Evolutionary conservation across 306 rosid genomes (phyloP).

Genomic region (Ceratonia siliqua): DNA sequence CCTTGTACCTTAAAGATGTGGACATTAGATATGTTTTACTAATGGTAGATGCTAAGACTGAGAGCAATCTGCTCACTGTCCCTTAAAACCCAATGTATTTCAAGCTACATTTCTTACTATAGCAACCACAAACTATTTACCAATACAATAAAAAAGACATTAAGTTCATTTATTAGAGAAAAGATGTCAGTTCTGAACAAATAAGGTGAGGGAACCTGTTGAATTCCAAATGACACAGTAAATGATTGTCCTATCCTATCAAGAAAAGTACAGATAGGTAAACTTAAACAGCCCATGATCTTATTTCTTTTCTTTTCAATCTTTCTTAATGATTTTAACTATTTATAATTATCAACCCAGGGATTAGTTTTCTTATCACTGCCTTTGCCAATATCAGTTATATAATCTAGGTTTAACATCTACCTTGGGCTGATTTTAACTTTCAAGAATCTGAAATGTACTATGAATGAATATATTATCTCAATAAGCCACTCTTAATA

Average conservation of each 20-base stretch:
- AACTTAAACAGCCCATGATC: background rate
- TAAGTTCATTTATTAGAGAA: background rate
- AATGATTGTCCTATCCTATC: background rate
- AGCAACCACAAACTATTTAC: background rate
- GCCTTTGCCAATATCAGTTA: background rate
- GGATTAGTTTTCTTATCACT: background rate
- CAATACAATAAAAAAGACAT: background rate
- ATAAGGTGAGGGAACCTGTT: background rate
- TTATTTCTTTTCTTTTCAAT: constrained; percentile 3
- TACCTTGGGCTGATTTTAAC: background rate
- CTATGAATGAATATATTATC: background rate
- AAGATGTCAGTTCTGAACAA: background rate
- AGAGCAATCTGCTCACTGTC: background rate
- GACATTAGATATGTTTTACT: background rate
- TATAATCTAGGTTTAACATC: constrained; percentile 1
- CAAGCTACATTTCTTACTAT: background rate
- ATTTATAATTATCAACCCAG: background rate
- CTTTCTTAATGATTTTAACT: background rate
- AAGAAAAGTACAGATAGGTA: background rate
- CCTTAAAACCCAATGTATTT: background rate
- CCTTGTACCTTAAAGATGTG: constrained; percentile 1
- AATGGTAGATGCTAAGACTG: background rate
- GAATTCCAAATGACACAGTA: constrained; percentile 3
- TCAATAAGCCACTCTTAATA: background rate
- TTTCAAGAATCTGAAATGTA: constrained; percentile 13